A percentile compares a stretch with the other conserved stretches of the same genome.
phyloP scores from a whole-genome alignment of 148 eudicot genomes.

The Salicornia ramosissima region DNA sequence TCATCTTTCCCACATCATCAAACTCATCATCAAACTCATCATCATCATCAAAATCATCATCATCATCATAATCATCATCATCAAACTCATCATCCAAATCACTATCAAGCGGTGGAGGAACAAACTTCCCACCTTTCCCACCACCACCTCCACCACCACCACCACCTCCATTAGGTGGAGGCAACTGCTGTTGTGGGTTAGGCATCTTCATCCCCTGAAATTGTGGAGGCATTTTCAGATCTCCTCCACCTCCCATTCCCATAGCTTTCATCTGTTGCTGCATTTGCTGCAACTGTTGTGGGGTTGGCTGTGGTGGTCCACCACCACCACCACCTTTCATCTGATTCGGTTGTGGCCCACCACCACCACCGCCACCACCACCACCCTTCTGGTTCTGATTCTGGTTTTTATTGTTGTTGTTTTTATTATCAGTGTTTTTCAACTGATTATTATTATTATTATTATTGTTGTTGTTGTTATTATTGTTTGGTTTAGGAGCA shows the following conservation, averaged over 20 bases:
- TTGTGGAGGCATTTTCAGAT: slow-evolving; percentile 30
- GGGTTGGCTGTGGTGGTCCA: slow-evolving; percentile 22
- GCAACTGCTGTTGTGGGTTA: slow-evolving; percentile 7
- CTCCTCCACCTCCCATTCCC: slow-evolving; percentile 22
- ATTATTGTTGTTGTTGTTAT: slow-evolving; percentile 24
- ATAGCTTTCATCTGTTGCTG: slow-evolving; percentile 34
- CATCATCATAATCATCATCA: slow-evolving; percentile 33
- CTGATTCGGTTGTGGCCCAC: slow-evolving; percentile 23
- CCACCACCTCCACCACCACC: slow-evolving; percentile 9
- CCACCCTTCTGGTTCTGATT: slow-evolving; percentile 20
- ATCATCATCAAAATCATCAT: slow-evolving; percentile 37
- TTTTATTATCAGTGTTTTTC: slow-evolving; percentile 23
- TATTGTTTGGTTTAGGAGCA: slow-evolving; percentile 28
- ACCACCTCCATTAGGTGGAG: slow-evolving; percentile 2
- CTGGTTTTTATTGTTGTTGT: slow-evolving; percentile 9
- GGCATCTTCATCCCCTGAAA: slow-evolving; percentile 33
- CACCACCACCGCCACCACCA: slow-evolving; percentile 30
- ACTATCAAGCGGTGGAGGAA: slow-evolving; percentile 19
- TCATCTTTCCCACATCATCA: slow-evolving; percentile 59
- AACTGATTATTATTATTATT: slow-evolving; percentile 18
- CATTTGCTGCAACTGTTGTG: slow-evolving; percentile 33
- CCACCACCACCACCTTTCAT: slow-evolving; percentile 32
- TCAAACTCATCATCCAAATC: slow-evolving; percentile 22
- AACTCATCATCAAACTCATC: slow-evolving; percentile 47
- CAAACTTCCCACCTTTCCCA: slow-evolving; percentile 26